These are phyloP conservation scores for Penicillium antarcticum DNA, from an alignment of 495 filamentous ascomycete species.

Conservation along the genomic window DNA sequence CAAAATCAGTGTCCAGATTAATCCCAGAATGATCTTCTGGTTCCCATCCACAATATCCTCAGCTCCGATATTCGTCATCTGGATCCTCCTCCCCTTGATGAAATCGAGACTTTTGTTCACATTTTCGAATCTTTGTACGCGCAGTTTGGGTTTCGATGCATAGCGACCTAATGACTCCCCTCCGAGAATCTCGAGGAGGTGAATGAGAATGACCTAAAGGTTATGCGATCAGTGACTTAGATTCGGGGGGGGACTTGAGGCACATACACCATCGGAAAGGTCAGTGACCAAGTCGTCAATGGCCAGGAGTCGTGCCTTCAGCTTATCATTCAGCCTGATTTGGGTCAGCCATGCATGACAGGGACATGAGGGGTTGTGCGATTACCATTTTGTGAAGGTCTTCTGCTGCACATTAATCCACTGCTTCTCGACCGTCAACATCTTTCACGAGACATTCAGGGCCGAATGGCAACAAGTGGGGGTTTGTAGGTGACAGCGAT, in stretches of 20 bases:
- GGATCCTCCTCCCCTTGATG: slow-evolving; percentile 84
- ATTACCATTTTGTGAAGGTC: slow-evolving; percentile 98
- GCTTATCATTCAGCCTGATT: slow-evolving; percentile 87
- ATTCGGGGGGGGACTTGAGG: slow-evolving; percentile 1
- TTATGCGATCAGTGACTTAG: slow-evolving; percentile 1
- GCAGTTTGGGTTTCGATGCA: slow-evolving; percentile 90
- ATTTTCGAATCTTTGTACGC: slow-evolving; percentile 97
- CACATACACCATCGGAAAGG: slow-evolving; percentile 85
- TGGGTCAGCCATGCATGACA: background rate
- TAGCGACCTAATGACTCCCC: slow-evolving; percentile 93
- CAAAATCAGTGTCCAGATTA: slow-evolving; percentile 97
- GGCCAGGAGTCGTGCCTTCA: slow-evolving; percentile 67
- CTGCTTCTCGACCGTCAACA: slow-evolving; percentile 73
- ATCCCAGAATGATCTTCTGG: slow-evolving; percentile 90
- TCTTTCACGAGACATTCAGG: slow-evolving; percentile 44
- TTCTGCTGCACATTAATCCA: slow-evolving; percentile 98
- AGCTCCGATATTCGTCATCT: slow-evolving; percentile 97
- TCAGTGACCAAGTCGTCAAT: slow-evolving; percentile 84
- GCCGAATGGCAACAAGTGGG: slow-evolving; percentile 22
- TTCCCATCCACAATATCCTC: slow-evolving; percentile 99
- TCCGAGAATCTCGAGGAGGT: slow-evolving; percentile 92
- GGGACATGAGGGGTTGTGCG: slow-evolving; percentile 1
- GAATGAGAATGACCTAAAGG: slow-evolving; percentile 81
- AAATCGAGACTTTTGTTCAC: slow-evolving; percentile 93
- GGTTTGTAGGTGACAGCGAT: slow-evolving; percentile 9